Evolutionary conservation across 352 stramenopile species (phyloP), one percentile per base, ranked within the genome.

Genomic region (Globisporangium perplexum): DNA sequence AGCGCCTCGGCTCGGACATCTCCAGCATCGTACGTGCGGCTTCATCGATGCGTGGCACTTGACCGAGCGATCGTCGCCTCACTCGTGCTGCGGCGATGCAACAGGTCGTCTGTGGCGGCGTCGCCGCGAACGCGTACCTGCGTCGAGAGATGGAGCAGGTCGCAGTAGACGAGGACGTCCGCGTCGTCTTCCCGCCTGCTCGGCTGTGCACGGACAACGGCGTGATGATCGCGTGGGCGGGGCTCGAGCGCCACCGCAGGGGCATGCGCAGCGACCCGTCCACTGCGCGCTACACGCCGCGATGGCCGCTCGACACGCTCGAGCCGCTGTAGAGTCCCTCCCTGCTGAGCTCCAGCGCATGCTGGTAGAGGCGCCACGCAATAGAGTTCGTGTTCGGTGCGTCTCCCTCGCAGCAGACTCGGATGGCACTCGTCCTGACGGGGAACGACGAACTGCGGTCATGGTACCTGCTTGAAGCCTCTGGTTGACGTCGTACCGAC

Each of bases 141-240:
- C 85, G 97, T 12, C 57, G 56, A 18, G 77, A 94, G 15, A 74
- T 99, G 62, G 62, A 95, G 46, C 59, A 62, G 22, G 61, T 83
- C 26, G 78, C 70, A 26, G n/a, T 46, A 1, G 64, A 80, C 44
- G 77, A 91, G 60, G 68, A 60, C 3, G 44, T 93, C 1, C 39
- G 66, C 10, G 59, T 59, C 4, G 51, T 86, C 11, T 83, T 90
- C 28, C 75, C 81, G 20, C 80, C 84, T 6, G 64, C 74, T 20
- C 72, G 90, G 57, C 88, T 99, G 42, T 99, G 97, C 74, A 99
- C 96, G 2, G 97, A 99, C 82, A 98, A 99, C 66, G 97, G 94
- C 45, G 93, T 97, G 24, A 98, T 98, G 93, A 74, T 97, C 46
- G 96, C 96, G 2, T 99, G 95, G 95, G 90, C 96, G 8, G 95